phyloP scores from a whole-genome alignment of 2,329 filamentous ascomycete genomes.

The Alternaria brassicae region DNA sequence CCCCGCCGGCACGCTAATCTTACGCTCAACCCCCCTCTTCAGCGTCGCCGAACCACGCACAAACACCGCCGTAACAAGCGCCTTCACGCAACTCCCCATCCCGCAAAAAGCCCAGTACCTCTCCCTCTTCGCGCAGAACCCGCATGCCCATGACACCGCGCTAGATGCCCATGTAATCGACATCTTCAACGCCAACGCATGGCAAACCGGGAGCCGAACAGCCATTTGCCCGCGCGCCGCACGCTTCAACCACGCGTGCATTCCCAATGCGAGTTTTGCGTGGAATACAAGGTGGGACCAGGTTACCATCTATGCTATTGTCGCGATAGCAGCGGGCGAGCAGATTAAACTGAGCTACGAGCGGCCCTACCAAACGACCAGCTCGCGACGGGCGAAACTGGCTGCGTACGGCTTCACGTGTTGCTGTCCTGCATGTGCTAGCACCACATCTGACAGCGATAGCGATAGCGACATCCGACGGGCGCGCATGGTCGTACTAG shows the following conservation, averaged over 20 bases:
- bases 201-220: slow-evolving; percentile 23
- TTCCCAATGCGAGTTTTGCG: slow-evolving; percentile 41
- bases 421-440: slow-evolving; percentile 42
- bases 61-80: slow-evolving; percentile 19
- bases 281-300: slow-evolving; percentile 27
- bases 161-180: slow-evolving; percentile 22
- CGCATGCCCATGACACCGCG: neutral
- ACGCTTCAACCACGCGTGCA: slow-evolving; percentile 48
- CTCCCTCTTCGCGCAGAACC: slow-evolving; percentile 18
- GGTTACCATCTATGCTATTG: slow-evolving; percentile 37
- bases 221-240: slow-evolving; percentile 41
- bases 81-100: slow-evolving; percentile 18
- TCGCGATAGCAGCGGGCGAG: slow-evolving; percentile 35
- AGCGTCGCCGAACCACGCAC: slow-evolving; percentile 35
- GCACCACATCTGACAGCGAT: too few species aligned
- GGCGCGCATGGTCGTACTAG: slow-evolving; percentile 24
- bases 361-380: slow-evolving; percentile 26
- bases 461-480: slow-evolving; percentile 20
- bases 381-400: slow-evolving; percentile 28
- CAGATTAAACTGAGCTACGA: slow-evolving; percentile 44
- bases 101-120: slow-evolving; percentile 22
- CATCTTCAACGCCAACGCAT: slow-evolving; percentile 35
- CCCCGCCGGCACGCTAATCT: slow-evolving; percentile 42
- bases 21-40: slow-evolving; percentile 48
- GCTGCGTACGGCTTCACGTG: slow-evolving; percentile 32